phyloP scores from a whole-genome alignment of 805 yeast genomes.

The Saturnispora saitoi region DNA sequence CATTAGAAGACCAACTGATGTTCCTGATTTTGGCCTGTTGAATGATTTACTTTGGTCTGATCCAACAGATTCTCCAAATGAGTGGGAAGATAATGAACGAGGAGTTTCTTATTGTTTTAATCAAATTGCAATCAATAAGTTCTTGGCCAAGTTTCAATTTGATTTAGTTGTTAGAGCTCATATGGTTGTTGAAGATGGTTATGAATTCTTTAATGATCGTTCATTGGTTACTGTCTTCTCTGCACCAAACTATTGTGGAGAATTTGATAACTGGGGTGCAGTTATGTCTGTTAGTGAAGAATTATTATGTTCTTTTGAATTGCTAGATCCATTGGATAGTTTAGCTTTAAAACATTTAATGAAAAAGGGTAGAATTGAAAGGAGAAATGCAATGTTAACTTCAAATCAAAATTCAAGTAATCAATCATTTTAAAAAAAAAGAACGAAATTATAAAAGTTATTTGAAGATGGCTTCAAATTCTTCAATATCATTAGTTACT shows the following conservation, averaged over 20 bases:
- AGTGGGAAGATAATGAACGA: conserved; percentile 83
- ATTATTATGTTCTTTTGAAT: conserved; percentile 83
- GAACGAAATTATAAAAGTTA: background rate
- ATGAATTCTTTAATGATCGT: conserved; percentile 66
- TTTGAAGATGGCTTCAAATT: conserved; percentile 9
- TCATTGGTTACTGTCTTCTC: conserved; percentile 65
- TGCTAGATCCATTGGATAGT: conserved; percentile 88
- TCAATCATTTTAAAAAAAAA: conserved; percentile 5
- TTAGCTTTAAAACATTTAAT: conserved; percentile 89
- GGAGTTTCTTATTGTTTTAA: conserved; percentile 78
- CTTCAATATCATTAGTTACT: background rate
- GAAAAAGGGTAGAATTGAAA: conserved; percentile 86
- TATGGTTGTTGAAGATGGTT: conserved; percentile 81
- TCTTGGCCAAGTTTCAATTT: conserved; percentile 63
- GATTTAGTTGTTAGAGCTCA: conserved; percentile 81
- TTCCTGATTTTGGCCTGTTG: conserved; percentile 72
- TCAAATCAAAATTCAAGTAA: conserved; percentile 1
- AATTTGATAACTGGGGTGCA: conserved; percentile 92
- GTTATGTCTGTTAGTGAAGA: conserved; percentile 96
- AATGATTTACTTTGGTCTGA: conserved; percentile 80
- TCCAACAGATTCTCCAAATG: conserved; percentile 74
- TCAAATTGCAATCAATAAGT: conserved; percentile 72
- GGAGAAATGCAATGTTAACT: conserved; percentile 47
- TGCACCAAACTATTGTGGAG: conserved; percentile 78
- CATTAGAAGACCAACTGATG: conserved; percentile 77